Evolutionary conservation across 1,284 basidiomycete genomes (phyloP).

Genomic region (Cryptococcus sp.): DNA sequence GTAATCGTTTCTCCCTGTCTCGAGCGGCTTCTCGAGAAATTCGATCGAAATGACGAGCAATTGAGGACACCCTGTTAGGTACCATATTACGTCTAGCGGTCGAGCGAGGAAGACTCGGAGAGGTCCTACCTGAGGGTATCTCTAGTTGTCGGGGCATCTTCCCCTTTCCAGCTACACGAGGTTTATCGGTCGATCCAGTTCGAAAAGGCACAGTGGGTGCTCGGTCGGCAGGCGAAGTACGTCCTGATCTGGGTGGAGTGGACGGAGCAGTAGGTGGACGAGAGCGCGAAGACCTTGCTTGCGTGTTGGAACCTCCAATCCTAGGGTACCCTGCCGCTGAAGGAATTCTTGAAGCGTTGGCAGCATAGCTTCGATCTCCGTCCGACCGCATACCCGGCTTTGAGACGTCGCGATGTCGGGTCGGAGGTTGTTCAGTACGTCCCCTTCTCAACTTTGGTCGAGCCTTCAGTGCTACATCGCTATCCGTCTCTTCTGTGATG

Average conservation of each 20-base stretch:
- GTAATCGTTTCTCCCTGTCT: constrained; percentile 50
- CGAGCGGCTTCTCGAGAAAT: constrained; percentile 53
- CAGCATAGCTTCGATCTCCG: constrained; percentile 81
- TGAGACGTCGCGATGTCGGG: constrained; percentile 20
- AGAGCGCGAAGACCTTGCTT: neutral
- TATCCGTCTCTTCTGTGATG: constrained; percentile 37
- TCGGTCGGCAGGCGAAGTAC: constrained; percentile 8
- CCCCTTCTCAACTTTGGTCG: constrained; percentile 37
- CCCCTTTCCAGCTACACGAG: constrained; percentile 36
- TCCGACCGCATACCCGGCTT: constrained; percentile 57
- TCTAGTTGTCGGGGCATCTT: constrained; percentile 26
- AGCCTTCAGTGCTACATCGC: constrained; percentile 31
- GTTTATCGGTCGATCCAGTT: constrained; percentile 19
- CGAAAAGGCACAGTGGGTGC: neutral
- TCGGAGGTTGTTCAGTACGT: constrained; percentile 33
- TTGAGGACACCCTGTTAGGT: constrained; percentile 50
- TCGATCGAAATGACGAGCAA: constrained; percentile 53
- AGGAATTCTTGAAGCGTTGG: constrained; percentile 57
- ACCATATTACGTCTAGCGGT: constrained; percentile 24
- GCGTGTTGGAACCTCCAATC: constrained; percentile 1
- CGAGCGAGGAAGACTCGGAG: constrained; percentile 10
- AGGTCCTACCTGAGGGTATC: constrained; percentile 10
- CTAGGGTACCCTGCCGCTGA: constrained; percentile 9
- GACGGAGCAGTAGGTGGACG: constrained; percentile 5
- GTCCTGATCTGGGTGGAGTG: constrained; percentile 14